Evolutionary conservation across 345 rosid species (phyloP), one percentile per base, ranked within the genome.

Genomic region (Boechera retrofracta): DNA sequence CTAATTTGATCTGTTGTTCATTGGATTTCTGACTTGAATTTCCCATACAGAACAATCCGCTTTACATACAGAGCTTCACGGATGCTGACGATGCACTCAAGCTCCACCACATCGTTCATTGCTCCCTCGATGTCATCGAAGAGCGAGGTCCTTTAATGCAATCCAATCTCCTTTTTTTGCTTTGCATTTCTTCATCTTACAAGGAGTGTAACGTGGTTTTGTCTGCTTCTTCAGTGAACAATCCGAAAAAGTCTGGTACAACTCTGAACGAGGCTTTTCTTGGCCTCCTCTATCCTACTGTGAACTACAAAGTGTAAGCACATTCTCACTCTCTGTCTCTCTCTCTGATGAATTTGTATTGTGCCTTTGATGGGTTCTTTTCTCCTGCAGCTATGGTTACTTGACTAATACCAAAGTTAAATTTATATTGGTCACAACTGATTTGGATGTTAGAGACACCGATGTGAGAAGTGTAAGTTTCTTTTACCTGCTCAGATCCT

Each of bases 351-450:
- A 2, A 3, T 21, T 61, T 39, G 8, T 39, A 1, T 61, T 60
- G 62, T 32, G 4, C 24, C 21, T 39, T 8, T 42, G 6, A 51
- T 41, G 69, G 13, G 13, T 55, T 58, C 11, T 62, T 10, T 61
- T 57, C 57, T 57, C 49, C 38, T 69, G 70, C 58, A 92, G 98
- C 71, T 92, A 92, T 67, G 97, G 96, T 67, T 92, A 90, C 82
- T 84, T 95, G 89, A 95, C 98, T 24, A 95, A 92, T 86, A 92
- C 98, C 38, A 91, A 92, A 84, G 99, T 92, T 69, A 95, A 95
- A 70, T 91, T 95, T 78, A 92, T 92, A 68, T 54, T 91, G 80
- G 98, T 95, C 76, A 91, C 94, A 0, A 89, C 93, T 4, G 97
- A 95, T 88, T 74, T 91, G 69, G 98, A 91, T 79, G 96, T 92